A percentile compares a stretch with the other conserved stretches of the same genome.
Conservation (phyloP, 2,329 filamentous ascomycete species). For the Aspergillus cejpii region DNA sequence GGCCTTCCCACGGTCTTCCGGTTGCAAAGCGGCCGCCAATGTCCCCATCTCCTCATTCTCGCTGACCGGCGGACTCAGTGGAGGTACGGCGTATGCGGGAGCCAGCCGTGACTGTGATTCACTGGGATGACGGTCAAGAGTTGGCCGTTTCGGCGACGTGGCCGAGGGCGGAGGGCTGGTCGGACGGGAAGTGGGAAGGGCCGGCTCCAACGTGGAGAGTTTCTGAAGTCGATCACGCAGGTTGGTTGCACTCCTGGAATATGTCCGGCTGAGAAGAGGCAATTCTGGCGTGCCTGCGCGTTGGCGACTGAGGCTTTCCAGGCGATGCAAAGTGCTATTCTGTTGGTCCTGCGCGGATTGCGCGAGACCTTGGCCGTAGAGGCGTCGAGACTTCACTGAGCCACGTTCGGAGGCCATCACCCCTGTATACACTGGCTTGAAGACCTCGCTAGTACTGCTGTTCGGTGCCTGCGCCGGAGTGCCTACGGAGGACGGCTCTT, state of each 20-base stretch:
- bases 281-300: slow-evolving; percentile 51
- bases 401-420: slow-evolving; percentile 52
- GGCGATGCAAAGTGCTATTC: slow-evolving; percentile 64
- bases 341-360: slow-evolving; percentile 78
- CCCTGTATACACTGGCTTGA: slow-evolving; percentile 24
- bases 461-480: slow-evolving; percentile 21
- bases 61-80: slow-evolving; percentile 63
- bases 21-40: slow-evolving; percentile 59
- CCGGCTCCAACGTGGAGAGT: slow-evolving; percentile 24
- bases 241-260: slow-evolving; percentile 58
- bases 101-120: slow-evolving; percentile 28
- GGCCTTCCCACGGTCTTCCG: slow-evolving; percentile 72
- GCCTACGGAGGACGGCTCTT: slow-evolving; percentile 48
- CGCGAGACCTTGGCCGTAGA: slow-evolving; percentile 77
- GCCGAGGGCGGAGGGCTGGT: slow-evolving; percentile 42
- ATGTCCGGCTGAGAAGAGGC: slow-evolving; percentile 41
- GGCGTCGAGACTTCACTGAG: slow-evolving; percentile 62
- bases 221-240: slow-evolving; percentile 48
- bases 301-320: slow-evolving; percentile 70
- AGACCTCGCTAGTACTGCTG: slow-evolving; percentile 14
- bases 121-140: slow-evolving; percentile 29
- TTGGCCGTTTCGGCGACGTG: slow-evolving; percentile 34
- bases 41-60: slow-evolving; percentile 62
- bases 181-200: slow-evolving; percentile 15
- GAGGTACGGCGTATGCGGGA: slow-evolving; percentile 43